Percentiles rank a stretch among this genome's conserved stretches.
Conservation (phyloP, 225 moss, liverwort and hornwort species). For the Polytrichum formosum region DNA sequence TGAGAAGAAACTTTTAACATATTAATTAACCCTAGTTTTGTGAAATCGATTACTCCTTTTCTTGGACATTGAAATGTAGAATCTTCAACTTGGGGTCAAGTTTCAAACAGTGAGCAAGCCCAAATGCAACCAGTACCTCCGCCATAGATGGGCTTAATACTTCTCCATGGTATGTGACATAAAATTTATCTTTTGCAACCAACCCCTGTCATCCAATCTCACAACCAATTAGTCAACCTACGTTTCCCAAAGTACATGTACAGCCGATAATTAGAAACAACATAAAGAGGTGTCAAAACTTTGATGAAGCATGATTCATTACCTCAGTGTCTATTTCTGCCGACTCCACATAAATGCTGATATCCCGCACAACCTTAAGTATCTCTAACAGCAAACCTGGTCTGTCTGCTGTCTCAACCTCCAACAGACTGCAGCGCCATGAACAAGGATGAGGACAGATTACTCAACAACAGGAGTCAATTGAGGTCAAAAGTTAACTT, state of each 20-base stretch:
- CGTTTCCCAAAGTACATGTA: background rate
- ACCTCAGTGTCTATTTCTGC: constrained; percentile 88
- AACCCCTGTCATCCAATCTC: constrained; percentile 49
- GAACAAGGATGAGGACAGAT: background rate
- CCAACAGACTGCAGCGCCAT: constrained; percentile 51
- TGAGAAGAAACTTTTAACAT: too few relatives aligned
- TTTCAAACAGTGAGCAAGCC: too few relatives aligned
- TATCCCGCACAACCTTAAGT: constrained; percentile 69
- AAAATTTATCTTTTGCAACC: constrained; percentile 79
- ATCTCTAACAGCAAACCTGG: constrained; percentile 90
- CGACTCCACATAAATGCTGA: constrained; percentile 83
- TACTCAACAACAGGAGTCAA: too few relatives aligned
- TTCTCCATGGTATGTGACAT: constrained; percentile 82
- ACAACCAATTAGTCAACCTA: background rate
- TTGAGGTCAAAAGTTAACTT: too few relatives aligned
- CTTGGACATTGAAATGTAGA: too few relatives aligned
- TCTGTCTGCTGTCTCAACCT: constrained; percentile 87
- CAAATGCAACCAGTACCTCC: constrained; percentile 34
- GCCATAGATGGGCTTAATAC: constrained; percentile 69
- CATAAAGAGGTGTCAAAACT: background rate
- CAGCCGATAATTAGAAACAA: background rate
- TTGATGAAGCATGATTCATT: background rate
- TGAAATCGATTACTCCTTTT: too few relatives aligned
- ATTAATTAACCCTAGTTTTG: too few relatives aligned
- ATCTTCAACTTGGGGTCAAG: too few relatives aligned